Base-by-base conservation (phyloP, 2,329 filamentous ascomycete species). In the Elsinoe australis region DNA sequence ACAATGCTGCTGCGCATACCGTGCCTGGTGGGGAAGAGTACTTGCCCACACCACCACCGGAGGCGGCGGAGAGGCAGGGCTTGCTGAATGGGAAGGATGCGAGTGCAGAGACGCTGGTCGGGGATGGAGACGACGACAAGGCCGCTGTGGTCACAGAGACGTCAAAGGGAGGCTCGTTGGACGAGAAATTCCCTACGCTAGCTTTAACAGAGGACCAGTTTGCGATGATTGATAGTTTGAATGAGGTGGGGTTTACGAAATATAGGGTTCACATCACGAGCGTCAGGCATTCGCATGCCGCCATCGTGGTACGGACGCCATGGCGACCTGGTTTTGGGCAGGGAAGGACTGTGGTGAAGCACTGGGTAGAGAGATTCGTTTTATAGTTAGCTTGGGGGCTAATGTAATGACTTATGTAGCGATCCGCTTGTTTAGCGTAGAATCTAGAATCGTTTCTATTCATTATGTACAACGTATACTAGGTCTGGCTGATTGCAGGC, bases 201-300 rank as follows among this genome's bases (percentile, higher is more conserved):
- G 88, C 88, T 0, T 69, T 96, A 47, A 82, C 85, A 0, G 73
- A 81, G 3, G 78, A 80, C 39, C 90, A 96, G 66, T 94, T 95
- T 61, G 74, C 77, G 41, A 95, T 95, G 78, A 85, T 95, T 53
- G 74, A 83, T 22, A 78, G 80, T 7, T 70, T 96, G 41, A 80
- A 96, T 54, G 63, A 69, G 3, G 67, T 81, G 0, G 76, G 76
- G 2, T 75, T 78, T 59, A 71, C 66, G 34, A 80, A 79, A 56
- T 78, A 74, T 54, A 74, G 74, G 0, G 76, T 89, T 3, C 82
- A 83, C 67, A 89, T 92, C 31, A 83, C 84, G 54, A 84, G 88
- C 4, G 75, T 80, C 48, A 69, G 73, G n/a, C 87, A 95, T 61
- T 86, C 79, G 51, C 90, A 96, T 64, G 90, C 89, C 0, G 89